A percentile compares a stretch with the other conserved stretches of the same genome.
Conservation (phyloP, 768 basidiomycete genomes). For the Ramaria sp. region DNA sequence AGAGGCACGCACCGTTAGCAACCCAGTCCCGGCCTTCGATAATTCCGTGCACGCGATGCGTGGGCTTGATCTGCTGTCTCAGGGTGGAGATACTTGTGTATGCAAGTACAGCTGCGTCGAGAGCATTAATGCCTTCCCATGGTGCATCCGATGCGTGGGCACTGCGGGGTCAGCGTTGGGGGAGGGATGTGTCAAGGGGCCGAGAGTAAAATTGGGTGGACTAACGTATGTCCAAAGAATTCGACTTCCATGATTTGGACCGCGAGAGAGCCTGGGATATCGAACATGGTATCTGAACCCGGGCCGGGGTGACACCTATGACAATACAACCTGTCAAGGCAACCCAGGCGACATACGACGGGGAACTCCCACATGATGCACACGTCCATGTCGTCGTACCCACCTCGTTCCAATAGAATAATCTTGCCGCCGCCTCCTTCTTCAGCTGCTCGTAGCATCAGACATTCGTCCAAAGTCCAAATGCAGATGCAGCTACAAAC, state of each 20-base stretch:
- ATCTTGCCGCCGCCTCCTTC: slow-evolving; percentile 74
- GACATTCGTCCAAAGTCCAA: neutral
- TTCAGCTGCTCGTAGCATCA: slow-evolving; percentile 39
- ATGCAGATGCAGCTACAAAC: slow-evolving; percentile 22
- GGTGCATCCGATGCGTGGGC: slow-evolving; percentile 74
- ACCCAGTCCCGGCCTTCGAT: slow-evolving; percentile 71
- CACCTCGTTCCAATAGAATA: slow-evolving; percentile 54
- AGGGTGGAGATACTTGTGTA: slow-evolving; percentile 73
- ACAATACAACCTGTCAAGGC: neutral
- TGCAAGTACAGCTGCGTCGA: slow-evolving; percentile 82
- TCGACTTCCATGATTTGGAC: slow-evolving; percentile 52
- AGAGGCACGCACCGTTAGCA: slow-evolving; percentile 43
- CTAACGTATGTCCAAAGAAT: slow-evolving; percentile 65
- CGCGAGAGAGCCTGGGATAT: slow-evolving; percentile 51
- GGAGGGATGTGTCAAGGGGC: neutral
- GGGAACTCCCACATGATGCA: slow-evolving; percentile 52
- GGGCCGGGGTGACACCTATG: slow-evolving; percentile 75
- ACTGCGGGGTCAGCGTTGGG: slow-evolving; percentile 22
- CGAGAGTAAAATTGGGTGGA: slow-evolving; percentile 8
- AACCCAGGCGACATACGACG: neutral
- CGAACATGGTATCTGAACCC: slow-evolving; percentile 53
- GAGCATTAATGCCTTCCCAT: slow-evolving; percentile 77
- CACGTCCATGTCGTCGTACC: slow-evolving; percentile 66
- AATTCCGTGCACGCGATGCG: slow-evolving; percentile 71
- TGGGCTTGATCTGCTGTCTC: slow-evolving; percentile 73